Evolutionary conservation across 164 flowering plant species (phyloP), one percentile per base, ranked within the genome.

Genomic region (Platanus orientalis): DNA sequence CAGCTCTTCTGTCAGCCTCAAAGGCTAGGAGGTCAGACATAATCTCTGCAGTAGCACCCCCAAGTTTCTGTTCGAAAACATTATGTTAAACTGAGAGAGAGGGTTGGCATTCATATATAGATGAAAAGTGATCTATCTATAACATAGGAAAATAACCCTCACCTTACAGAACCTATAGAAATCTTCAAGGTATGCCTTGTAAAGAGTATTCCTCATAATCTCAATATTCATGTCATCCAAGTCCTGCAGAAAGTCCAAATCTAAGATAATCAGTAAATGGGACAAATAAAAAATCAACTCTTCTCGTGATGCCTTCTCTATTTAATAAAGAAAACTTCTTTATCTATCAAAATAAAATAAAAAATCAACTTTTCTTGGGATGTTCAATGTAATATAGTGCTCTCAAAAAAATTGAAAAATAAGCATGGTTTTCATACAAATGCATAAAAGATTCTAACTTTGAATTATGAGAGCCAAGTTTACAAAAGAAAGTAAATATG

Each of bases 171-270:
- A 94, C 75, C 73, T 80, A 78, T 94, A 91, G 68, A 94, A 94
- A 50, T 94, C 99, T 73, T 94, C 97, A 36, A 94, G 93, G 75
- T 95, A 95, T 60, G 99, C 97, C 83, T 95, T 92, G 81, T 92
- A 95, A 55, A 95, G 96, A 51, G 99, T 95, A 69, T 95, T 95
- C 78, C 97, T 84, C 99, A 95, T 95, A 52, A 95, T 95, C 65
- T 95, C 99, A 67, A 95, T 95, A 71, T 95, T 92, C 99, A 95
- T 95, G 69, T 95, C 99, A 81, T 95, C 99, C 86, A 95, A 79
- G 71, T 95, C 99, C 99, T 94, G 71, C 45, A 66, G n/a, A 69
- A 62, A 51, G 24, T 28, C 30, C 25, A 55, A 56, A 58, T 39
- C n/a, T n/a, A n/a, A 0, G 16, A 45, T 45, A 16, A 45, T 45